phyloP scores from a whole-genome alignment of 2,329 filamentous ascomycete genomes.

The Colletotrichum sp. region DNA sequence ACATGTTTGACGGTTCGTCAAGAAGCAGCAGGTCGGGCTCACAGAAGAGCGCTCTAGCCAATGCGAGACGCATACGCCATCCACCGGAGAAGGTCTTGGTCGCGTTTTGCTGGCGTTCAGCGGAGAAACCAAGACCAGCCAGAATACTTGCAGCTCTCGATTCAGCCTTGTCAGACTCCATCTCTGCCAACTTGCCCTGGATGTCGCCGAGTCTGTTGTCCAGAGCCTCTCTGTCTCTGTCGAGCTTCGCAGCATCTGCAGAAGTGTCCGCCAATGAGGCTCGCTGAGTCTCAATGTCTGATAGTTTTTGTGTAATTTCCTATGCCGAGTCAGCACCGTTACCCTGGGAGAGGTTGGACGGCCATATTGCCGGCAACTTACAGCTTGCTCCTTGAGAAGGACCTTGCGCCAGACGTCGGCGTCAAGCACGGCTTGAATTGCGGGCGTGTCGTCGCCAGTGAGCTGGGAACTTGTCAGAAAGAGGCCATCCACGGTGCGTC shows the following conservation, averaged over 20 bases:
- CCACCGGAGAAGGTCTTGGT: constrained; percentile 99
- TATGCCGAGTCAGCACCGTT: constrained; percentile 40
- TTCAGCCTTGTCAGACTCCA: constrained; percentile 99
- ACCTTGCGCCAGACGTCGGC: constrained; percentile 99
- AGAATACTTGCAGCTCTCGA: constrained; percentile 94
- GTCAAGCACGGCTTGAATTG: constrained; percentile 92
- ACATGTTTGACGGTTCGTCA: constrained; percentile 99
- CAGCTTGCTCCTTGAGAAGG: constrained; percentile 84
- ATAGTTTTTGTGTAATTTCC: constrained; percentile 80
- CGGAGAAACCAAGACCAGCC: constrained; percentile 94
- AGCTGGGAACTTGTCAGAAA: constrained; percentile 59
- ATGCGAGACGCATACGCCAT: constrained; percentile 97
- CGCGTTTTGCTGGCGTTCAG: constrained; percentile 88
- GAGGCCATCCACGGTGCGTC: neutral
- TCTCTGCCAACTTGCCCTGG: constrained; percentile 90
- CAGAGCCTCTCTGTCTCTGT: constrained; percentile 86
- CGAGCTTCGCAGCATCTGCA: constrained; percentile 82
- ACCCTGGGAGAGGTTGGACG: neutral
- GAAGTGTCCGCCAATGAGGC: constrained; percentile 88
- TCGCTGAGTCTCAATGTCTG: constrained; percentile 78
- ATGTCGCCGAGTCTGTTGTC: constrained; percentile 92
- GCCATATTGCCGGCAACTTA: constrained; percentile 46
- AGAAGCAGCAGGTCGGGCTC: constrained; percentile 95
- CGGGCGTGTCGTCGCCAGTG: constrained; percentile 91
- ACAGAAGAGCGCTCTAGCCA: constrained; percentile 95